Evolutionary conservation across 208 protist species (phyloP).

Genomic region (Leishmania amazonensis): DNA sequence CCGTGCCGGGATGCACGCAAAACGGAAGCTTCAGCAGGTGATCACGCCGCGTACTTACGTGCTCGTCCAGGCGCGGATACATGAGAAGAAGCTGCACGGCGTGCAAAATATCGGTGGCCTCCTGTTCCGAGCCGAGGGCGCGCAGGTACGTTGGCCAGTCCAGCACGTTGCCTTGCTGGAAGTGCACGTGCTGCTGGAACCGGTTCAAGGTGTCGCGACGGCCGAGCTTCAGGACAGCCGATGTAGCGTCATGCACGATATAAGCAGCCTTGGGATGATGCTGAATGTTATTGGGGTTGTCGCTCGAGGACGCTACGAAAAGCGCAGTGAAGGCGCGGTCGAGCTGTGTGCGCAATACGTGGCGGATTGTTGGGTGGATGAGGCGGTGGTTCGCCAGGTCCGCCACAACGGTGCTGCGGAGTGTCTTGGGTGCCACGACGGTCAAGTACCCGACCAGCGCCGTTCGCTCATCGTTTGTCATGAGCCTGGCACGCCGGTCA

Average conservation of each 20-base stretch:
- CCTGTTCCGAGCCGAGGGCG: constrained; percentile 49
- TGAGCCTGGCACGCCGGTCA: constrained; percentile 89
- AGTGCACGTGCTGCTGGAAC: constrained; percentile 60
- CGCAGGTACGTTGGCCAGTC: constrained; percentile 53
- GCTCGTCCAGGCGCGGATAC: constrained; percentile 97
- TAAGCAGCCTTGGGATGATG: constrained; percentile 56
- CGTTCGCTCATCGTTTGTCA: constrained; percentile 91
- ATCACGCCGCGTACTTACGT: constrained; percentile 96
- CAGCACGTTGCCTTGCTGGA: constrained; percentile 63
- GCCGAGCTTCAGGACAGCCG: constrained; percentile 71
- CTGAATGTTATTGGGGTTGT: constrained; percentile 81
- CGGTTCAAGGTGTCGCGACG: constrained; percentile 58
- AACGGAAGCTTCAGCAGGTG: constrained; percentile 99
- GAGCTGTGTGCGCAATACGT: constrained; percentile 51
- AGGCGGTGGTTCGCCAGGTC: constrained; percentile 76
- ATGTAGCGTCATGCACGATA: constrained; percentile 72
- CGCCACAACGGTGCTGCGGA: constrained; percentile 51
- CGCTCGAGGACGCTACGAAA: constrained; percentile 50
- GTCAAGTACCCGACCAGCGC: constrained; percentile 94
- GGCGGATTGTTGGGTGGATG: constrained; percentile 82
- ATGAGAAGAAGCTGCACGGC: constrained; percentile 78
- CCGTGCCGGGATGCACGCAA: constrained; percentile 96
- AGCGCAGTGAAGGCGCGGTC: constrained; percentile 69
- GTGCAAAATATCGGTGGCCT: constrained; percentile 54
- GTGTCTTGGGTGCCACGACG: constrained; percentile 65